Evolutionary conservation across 106 monocot species (phyloP), one percentile per base, ranked within the genome.

Genomic region (Allium sativum): DNA sequence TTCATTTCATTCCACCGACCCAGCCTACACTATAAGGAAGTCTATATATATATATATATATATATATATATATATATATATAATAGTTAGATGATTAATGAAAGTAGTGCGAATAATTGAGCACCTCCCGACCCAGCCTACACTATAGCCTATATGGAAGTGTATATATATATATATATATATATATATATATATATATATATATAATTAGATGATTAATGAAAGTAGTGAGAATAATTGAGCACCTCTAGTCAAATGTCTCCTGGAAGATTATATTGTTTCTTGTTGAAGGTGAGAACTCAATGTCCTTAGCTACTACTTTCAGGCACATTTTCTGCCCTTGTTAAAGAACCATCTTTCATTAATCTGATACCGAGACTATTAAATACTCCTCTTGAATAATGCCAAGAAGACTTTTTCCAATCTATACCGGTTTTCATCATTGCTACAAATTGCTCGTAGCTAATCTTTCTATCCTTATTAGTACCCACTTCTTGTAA

Each of bases 401-500:
- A 72, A 46, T 72, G 64, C 55, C 72, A 44, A 3, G 72, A 72
- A 40, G 72, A 64, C 46, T 65, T 72, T 55, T 64, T 65, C 72
- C 72, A 72, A 65, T 72, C 72, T 15, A 56, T 72, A 12, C 64
- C 72, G 7, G 72, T 72, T 50, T 72, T 72, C 72, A 72, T 72
- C 64, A 72, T 72, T 9, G 72, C 72, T 13, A 58, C 64, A 50
- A 72, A 72, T 48, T 72, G 56, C 5, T 72, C 72, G 22, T 65
- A 72, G 65, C 72, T 72, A 3, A 72, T 72, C 14, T 18, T 56
- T 40, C 72, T 64, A 57, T 72, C 72, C 64, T 96, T 96, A 67
- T 91, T 87, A 3, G 82, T 82, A 66, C 91, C 96, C 12, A 96
- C 87, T 87, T 96, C 96, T 64, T 80, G 87, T 42, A 96, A 73